Evolutionary conservation across 306 rosid species (phyloP), one percentile per base, ranked within the genome.

Genomic region (Dalbergia oliveri): DNA sequence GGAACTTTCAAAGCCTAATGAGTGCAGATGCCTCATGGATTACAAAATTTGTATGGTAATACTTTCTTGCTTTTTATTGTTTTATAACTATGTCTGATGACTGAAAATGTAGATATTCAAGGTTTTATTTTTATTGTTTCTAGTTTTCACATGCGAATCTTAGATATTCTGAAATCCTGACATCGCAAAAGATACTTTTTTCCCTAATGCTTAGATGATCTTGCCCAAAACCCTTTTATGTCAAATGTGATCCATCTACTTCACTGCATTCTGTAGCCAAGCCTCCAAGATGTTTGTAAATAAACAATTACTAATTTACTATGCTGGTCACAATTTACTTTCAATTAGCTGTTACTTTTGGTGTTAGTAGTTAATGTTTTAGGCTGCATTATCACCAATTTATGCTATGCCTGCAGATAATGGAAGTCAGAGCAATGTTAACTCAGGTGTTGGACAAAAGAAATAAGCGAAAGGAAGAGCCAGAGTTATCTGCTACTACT

Each of bases 401-500:
- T 21, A 26, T 77, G 53, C 44, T 79, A 41, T 67, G 37, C 76
- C 16, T 62, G 78, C 91, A 94, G 98, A 88, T 94, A 68, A 82
- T 91, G 64, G 97, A 94, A 79, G 97, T 92, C 63, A 87, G 94
- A 87, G 87, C 85, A 41, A 85, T 86, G 89, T 64, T 92, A 86
- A 77, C 93, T 69, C 88, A 89, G 21, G 89, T 81, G 50, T 84
- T 91, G 65, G 90, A 86, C 68, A 77, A 45, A 76, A 79, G 79
- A 85, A 62, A 79, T 39, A 81, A 84, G 78, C 86, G 59, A 57
- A 90, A 86, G 79, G 82, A 75, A 63, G 97, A 76, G 66, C 58
- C 79, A 4, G 87, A 89, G 35, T 64, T 80, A 64, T 90, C 88
- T 49, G 78, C 64, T 34, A 51, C 31, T 26, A 2, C 31, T 26